phyloP scores from a whole-genome alignment of 1,139 yeast species.

The Candida tropicalis region DNA sequence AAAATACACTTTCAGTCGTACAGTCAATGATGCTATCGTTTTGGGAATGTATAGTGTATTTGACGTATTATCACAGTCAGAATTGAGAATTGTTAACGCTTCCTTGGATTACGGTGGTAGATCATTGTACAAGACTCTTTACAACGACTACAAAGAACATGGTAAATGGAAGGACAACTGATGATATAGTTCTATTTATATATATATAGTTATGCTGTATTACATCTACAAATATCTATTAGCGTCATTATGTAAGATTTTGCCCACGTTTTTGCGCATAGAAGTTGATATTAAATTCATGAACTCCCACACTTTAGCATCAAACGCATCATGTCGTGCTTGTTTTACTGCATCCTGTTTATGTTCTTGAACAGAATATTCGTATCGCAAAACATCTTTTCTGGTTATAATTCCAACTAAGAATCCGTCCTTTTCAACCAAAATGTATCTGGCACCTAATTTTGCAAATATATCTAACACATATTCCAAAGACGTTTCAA shows the following conservation, averaged over 20 bases:
- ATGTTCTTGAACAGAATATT: conserved; percentile 32
- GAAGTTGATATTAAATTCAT: conserved; percentile 28
- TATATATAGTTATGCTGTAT: conserved; percentile 11
- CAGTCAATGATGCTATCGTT: conserved; percentile 52
- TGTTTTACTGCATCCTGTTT: conserved; percentile 11
- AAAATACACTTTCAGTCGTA: conserved; percentile 47
- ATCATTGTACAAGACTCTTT: conserved; percentile 65
- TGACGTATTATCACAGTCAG: conserved; percentile 69
- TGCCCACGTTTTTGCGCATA: conserved; percentile 29
- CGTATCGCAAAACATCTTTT: conserved; percentile 66
- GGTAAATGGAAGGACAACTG: conserved; percentile 82
- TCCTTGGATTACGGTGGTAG: conserved; percentile 75
- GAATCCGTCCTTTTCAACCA: conserved; percentile 58
- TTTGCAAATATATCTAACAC: conserved; percentile 72
- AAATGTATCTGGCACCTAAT: conserved; percentile 76
- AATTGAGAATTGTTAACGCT: conserved; percentile 64
- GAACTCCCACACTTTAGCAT: conserved; percentile 41
- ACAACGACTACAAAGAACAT: conserved; percentile 69
- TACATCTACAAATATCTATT: conserved; percentile 21
- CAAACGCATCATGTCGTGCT: conserved; percentile 26
- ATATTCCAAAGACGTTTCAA: conserved; percentile 59
- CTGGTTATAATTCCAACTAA: conserved; percentile 66
- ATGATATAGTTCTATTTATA: conserved; percentile 11
- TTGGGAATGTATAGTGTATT: conserved; percentile 65
- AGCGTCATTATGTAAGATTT: conserved; percentile 34